A percentile compares a stretch with the other conserved stretches of the same genome.
Evolutionary conservation across 371 early-diverging fungal species (phyloP).

Genomic region (Furculomyces boomerangus): DNA sequence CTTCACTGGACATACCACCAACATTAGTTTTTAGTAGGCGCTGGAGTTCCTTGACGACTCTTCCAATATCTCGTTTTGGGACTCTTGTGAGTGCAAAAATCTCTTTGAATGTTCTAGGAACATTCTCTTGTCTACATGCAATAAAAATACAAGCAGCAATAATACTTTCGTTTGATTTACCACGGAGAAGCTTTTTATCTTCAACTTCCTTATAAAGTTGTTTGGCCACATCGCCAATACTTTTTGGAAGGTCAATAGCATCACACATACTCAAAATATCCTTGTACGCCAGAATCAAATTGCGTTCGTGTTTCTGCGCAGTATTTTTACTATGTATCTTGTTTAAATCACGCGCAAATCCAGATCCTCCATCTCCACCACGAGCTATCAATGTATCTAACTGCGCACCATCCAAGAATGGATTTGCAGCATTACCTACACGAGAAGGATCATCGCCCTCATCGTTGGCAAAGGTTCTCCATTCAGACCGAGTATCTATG

Average conservation of each 20-base stretch:
- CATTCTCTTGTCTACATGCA: constrained; percentile 86
- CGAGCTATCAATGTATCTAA: constrained; percentile 81
- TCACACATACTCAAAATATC: constrained; percentile 88
- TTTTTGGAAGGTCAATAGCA: constrained; percentile 64
- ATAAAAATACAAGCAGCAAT: constrained; percentile 96
- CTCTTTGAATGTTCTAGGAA: constrained; percentile 95
- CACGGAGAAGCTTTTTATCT: constrained; percentile 74
- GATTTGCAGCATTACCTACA: constrained; percentile 93
- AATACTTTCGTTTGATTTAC: constrained; percentile 80
- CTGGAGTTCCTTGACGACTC: constrained; percentile 64
- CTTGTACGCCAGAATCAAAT: constrained; percentile 77
- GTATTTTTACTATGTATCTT: constrained; percentile 57
- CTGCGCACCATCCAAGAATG: constrained; percentile 68
- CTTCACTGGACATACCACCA: constrained; percentile 47
- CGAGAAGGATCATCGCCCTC: constrained; percentile 96
- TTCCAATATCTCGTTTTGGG: constrained; percentile 77
- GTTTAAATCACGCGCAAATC: constrained; percentile 48
- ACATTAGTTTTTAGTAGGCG: constrained; percentile 37
- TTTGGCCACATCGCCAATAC: constrained; percentile 86
- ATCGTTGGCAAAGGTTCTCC: constrained; percentile 97
- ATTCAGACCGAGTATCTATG: constrained; percentile 97
- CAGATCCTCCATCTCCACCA: constrained; percentile 56
- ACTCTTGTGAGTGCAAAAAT: constrained; percentile 89
- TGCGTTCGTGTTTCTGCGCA: constrained; percentile 55
- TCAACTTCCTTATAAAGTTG: constrained; percentile 80